Base-by-base conservation (phyloP, 2,329 filamentous ascomycete species). In the Colletotrichum zoysiae region DNA sequence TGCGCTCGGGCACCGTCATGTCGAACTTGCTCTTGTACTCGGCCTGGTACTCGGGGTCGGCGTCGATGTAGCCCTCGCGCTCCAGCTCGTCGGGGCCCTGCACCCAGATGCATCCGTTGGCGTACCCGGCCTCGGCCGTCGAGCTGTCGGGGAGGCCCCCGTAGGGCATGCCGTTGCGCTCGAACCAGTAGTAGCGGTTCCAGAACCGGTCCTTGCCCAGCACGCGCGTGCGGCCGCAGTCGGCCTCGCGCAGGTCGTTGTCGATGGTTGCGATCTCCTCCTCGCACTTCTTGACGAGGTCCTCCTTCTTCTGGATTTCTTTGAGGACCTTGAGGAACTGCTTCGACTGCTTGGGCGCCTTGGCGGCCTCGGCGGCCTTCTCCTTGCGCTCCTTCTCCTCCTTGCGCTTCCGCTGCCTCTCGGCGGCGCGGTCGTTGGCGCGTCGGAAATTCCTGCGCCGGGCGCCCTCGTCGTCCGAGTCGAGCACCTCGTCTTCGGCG, bases 151-250 rank as follows among this genome's bases (percentile, higher is more conserved):
- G 95, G 67, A 98, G 86, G 5, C 96, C 96, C 42, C 88, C 94
- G 78, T 95, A 97, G 0, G 96, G 96, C 95, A 98, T 98, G 33
- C 95, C 96, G 78, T 98, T 99, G 74, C 95, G 92, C 82, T 99
- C 96, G 80, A 98, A 98, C 95, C 96, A 99, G 86, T 97, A 98
- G 82, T 98, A 99, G 65, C 95, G 90, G 82, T 99, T 98, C 91
- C 95, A 97, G 86, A 97, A 99, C 56, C 96, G 91, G 82, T 99
- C 96, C 80, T 96, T 95, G 72, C 96, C 96, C 35, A 99, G 86
- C 23, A 95, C 91, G 74, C 94, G 91, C 23, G 95, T 97, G 73
- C 96, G 92, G 46, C 95, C 94, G 77, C 95, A 97, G 81, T 98
- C 94, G 51, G 95, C 95, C 82, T 98, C 95, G 64, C 96, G 93